Evolutionary conservation across 345 rosid species (phyloP).

Genomic region (Eucalyptus pauciflora): DNA sequence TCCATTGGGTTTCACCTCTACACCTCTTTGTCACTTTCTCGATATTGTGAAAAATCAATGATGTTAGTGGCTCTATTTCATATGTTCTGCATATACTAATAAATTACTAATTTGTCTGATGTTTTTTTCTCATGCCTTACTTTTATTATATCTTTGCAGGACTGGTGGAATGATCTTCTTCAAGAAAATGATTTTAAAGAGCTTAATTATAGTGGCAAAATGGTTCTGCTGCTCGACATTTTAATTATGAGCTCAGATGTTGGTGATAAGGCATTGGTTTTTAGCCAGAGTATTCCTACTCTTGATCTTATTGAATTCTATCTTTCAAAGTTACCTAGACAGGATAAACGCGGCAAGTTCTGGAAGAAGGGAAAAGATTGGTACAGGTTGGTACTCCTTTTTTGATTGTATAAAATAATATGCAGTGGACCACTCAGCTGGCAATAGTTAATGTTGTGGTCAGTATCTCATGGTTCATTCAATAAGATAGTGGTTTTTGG

Average conservation of each 20-base stretch:
- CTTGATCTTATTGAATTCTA: conserved; percentile 93
- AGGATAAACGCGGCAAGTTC: conserved; percentile 57
- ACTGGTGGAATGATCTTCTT: conserved; percentile 98
- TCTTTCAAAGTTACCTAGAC: conserved; percentile 75
- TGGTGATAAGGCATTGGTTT: conserved; percentile 88
- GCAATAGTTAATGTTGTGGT: neutral
- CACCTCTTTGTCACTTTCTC: neutral
- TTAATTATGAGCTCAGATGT: conserved; percentile 61
- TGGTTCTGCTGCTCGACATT: conserved; percentile 94
- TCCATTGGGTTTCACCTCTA: neutral
- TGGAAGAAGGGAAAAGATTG: conserved; percentile 98
- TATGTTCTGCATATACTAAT: neutral
- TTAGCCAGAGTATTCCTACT: conserved; percentile 98
- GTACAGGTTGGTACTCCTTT: conserved; percentile 65
- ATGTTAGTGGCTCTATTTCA: neutral
- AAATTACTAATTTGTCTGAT: neutral
- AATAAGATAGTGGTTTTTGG: neutral
- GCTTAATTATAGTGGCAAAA: conserved; percentile 79
- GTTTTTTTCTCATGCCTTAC: neutral
- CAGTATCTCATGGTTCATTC: neutral
- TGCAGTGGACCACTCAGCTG: neutral
- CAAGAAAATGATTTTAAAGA: conserved; percentile 59
- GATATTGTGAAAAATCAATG: neutral
- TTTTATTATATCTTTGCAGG: conserved; percentile 28
- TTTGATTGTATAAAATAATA: neutral